phyloP scores from a whole-genome alignment of 2,329 filamentous ascomycete species.

The Colletotrichum plurivorum region DNA sequence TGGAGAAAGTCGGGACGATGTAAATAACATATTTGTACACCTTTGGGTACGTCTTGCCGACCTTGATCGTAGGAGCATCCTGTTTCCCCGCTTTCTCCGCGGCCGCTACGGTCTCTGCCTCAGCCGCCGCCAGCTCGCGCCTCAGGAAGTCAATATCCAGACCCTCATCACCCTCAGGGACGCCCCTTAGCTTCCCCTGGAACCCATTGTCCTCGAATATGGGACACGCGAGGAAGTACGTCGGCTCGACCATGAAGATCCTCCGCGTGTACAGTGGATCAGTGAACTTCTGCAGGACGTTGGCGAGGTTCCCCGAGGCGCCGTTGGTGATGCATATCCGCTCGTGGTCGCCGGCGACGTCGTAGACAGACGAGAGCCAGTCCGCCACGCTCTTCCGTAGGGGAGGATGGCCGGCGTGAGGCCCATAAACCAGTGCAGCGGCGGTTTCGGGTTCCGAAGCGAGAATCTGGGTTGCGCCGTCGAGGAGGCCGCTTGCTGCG shows the following conservation, averaged over 20 bases:
- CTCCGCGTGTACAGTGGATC: slow-evolving; percentile 82
- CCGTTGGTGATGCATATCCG: slow-evolving; percentile 87
- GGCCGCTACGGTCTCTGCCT: background rate
- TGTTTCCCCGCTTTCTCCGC: fast-evolving
- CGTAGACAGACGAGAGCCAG: slow-evolving; percentile 79
- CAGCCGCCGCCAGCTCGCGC: slow-evolving; percentile 39
- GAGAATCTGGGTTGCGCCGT: slow-evolving; percentile 74
- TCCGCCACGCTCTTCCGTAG: slow-evolving; percentile 76
- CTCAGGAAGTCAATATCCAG: slow-evolving; percentile 76
- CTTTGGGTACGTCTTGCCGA: slow-evolving; percentile 63
- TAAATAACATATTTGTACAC: slow-evolving; percentile 92
- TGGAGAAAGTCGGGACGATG: slow-evolving; percentile 88
- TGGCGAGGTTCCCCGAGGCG: slow-evolving; percentile 85
- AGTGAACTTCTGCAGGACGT: slow-evolving; percentile 83
- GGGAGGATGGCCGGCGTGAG: slow-evolving; percentile 80
- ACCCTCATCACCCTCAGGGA: slow-evolving; percentile 84
- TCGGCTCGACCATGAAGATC: slow-evolving; percentile 86
- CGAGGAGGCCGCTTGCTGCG: slow-evolving; percentile 72
- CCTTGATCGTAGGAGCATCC: background rate
- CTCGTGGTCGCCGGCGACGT: slow-evolving; percentile 55
- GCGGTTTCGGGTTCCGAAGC: slow-evolving; percentile 69
- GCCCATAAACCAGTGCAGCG: slow-evolving; percentile 81
- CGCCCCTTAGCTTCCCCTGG: slow-evolving; percentile 72
- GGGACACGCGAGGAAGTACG: slow-evolving; percentile 84
- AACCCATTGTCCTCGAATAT: slow-evolving; percentile 89